These are phyloP conservation scores for Ascochyta viciae-villosae DNA, from an alignment of 2,329 filamentous ascomycete species.

Conservation along the genomic window DNA sequence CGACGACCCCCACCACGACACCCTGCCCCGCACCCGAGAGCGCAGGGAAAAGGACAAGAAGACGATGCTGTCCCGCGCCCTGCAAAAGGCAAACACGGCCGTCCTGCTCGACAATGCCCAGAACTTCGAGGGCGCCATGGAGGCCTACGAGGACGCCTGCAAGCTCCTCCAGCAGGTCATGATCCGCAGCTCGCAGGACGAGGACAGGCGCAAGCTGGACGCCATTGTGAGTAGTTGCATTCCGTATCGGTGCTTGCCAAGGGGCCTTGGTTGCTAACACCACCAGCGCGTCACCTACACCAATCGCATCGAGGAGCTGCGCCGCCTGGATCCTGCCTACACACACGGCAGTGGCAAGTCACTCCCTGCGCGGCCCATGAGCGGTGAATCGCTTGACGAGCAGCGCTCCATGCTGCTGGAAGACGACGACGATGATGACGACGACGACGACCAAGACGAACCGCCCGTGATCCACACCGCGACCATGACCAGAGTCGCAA, in stretches of 20 bases:
- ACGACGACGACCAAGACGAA: conserved; percentile 44
- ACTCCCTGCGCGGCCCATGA: conserved; percentile 73
- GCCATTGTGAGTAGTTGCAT: conserved; percentile 76
- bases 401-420: conserved; percentile 47
- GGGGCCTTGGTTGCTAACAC: conserved; percentile 17
- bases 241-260: neutral
- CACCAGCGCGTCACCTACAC: conserved; percentile 84
- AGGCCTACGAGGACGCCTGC: conserved; percentile 91
- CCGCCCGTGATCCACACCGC: conserved; percentile 60
- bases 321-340: conserved; percentile 68
- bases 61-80: conserved; percentile 92
- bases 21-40: conserved; percentile 51
- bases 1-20: conserved; percentile 42
- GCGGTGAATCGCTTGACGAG: conserved; percentile 61
- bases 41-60: conserved; percentile 69
- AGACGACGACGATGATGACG: conserved; percentile 45
- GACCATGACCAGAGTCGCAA: conserved; percentile 60
- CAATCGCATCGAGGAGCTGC: conserved; percentile 85
- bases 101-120: conserved; percentile 95
- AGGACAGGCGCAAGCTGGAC: conserved; percentile 89
- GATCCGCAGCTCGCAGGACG: conserved; percentile 79
- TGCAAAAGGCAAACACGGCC: conserved; percentile 94
- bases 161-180: conserved; percentile 87
- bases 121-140: conserved; percentile 89
- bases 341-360: conserved; percentile 69